A percentile compares a stretch with the other conserved stretches of the same genome.
phyloP scores from a whole-genome alignment of 495 filamentous ascomycete species.

The Trichoderma reesei region DNA sequence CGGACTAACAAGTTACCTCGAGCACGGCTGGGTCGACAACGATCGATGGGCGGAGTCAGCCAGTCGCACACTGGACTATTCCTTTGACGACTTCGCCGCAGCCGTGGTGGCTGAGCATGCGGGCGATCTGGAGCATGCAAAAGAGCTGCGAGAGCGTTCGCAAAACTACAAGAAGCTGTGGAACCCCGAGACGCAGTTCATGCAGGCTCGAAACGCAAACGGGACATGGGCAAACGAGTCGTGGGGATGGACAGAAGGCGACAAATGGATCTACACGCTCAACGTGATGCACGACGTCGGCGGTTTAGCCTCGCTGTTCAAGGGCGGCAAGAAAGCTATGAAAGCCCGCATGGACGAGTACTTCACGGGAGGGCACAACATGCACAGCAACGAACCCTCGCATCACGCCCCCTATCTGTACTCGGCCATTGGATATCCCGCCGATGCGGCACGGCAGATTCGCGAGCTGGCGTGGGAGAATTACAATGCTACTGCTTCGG shows the following conservation, averaged over 20 bases:
- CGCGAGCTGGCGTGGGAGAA: conserved; percentile 21
- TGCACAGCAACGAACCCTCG: conserved; percentile 27
- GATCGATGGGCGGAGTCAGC: conserved; percentile 25
- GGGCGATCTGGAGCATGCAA: conserved; percentile 13
- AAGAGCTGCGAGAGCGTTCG: conserved; percentile 14
- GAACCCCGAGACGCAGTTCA: conserved; percentile 22
- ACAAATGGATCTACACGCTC: conserved; percentile 27
- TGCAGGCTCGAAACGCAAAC: conserved; percentile 25
- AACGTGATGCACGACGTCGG: conserved; percentile 23
- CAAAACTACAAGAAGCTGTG: conserved; percentile 23
- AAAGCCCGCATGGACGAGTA: conserved; percentile 23
- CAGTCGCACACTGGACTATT: conserved; percentile 24
- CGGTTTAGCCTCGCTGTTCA: conserved; percentile 19
- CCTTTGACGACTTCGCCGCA: conserved; percentile 23
- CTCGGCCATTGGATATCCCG: conserved; percentile 21
- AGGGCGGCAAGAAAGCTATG: conserved; percentile 18
- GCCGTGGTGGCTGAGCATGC: conserved; percentile 20
- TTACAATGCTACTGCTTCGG: conserved; percentile 22
- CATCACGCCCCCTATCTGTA: conserved; percentile 26
- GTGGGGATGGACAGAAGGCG: conserved; percentile 25
- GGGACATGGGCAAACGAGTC: conserved; percentile 22
- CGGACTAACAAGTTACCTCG: conserved; percentile 23
- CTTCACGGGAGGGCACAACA: conserved; percentile 24
- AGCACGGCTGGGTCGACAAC: conserved; percentile 27
- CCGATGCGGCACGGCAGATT: conserved; percentile 16